These are phyloP conservation scores for Macrophomina phaseolina DNA, from an alignment of 2,329 filamentous ascomycete genomes.

Conservation along the genomic window DNA sequence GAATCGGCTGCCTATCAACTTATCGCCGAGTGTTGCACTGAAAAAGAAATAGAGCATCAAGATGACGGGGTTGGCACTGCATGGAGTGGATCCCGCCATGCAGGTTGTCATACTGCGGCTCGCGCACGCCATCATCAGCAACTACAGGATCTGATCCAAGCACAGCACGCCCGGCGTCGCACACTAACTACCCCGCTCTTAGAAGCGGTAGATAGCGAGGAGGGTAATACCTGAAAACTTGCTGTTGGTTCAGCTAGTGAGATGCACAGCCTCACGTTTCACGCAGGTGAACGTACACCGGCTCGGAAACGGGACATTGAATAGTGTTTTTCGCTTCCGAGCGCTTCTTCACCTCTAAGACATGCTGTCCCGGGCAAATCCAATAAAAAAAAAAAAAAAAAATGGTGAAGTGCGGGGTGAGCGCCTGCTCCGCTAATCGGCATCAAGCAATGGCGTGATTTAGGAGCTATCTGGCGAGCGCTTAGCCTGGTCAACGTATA, in stretches of 20 bases:
- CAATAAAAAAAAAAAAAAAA: neutral
- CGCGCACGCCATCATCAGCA: conserved; percentile 7
- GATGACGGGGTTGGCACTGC: neutral
- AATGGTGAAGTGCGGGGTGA: neutral
- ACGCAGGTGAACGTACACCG: neutral
- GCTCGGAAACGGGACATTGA: neutral
- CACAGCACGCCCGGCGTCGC: neutral
- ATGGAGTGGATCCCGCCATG: neutral
- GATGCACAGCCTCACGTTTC: neutral
- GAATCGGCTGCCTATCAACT: neutral
- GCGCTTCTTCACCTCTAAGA: too few relatives aligned
- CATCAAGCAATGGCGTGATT: conserved; percentile 8
- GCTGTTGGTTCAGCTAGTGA: neutral
- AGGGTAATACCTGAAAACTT: neutral
- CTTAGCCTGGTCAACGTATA: neutral
- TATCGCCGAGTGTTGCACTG: neutral
- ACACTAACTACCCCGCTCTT: neutral
- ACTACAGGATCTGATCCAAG: neutral
- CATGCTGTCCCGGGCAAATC: too few relatives aligned
- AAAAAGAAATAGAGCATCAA: neutral
- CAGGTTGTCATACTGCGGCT: conserved; percentile 1
- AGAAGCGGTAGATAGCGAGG: neutral
- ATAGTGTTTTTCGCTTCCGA: too few relatives aligned
- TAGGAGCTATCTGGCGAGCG: neutral
- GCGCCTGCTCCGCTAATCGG: neutral